phyloP scores from a whole-genome alignment of 805 yeast species.

The Candida coleopterorum region DNA sequence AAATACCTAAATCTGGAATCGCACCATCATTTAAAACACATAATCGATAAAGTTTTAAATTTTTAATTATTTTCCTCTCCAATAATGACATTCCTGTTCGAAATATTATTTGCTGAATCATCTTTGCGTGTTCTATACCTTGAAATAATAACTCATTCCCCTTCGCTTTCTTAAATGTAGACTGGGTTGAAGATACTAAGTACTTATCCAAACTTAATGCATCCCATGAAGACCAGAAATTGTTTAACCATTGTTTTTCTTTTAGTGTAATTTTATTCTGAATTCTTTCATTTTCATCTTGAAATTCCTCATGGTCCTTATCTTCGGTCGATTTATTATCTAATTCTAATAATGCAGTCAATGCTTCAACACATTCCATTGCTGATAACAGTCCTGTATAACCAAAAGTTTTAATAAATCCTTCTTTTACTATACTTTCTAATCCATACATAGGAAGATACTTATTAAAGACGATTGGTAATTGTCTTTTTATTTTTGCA shows the following conservation, averaged over 20 bases:
- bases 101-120: conserved; percentile 77
- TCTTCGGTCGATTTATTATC: conserved; percentile 36
- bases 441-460: conserved; percentile 74
- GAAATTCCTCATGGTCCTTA: conserved; percentile 18
- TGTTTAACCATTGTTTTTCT: conserved; percentile 68
- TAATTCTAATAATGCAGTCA: conserved; percentile 77
- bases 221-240: conserved; percentile 62
- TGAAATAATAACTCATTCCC: conserved; percentile 51
- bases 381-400: conserved; percentile 85
- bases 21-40: conserved; percentile 81
- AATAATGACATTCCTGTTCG: conserved; percentile 85
- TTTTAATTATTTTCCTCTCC: conserved; percentile 76
- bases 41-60: conserved; percentile 72
- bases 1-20: conserved; percentile 69
- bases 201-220: conserved; percentile 43
- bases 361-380: conserved; percentile 86
- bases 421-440: conserved; percentile 78
- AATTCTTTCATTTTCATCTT: conserved; percentile 21
- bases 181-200: too few relatives aligned
- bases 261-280: conserved; percentile 31
- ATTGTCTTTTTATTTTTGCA: conserved; percentile 65
- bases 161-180: too few relatives aligned
- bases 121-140: conserved; percentile 83
- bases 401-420: conserved; percentile 83
- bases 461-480: conserved; percentile 63